Base-by-base conservation (phyloP, 2,329 filamentous ascomycete genomes). In the Helminthosporium solani region DNA sequence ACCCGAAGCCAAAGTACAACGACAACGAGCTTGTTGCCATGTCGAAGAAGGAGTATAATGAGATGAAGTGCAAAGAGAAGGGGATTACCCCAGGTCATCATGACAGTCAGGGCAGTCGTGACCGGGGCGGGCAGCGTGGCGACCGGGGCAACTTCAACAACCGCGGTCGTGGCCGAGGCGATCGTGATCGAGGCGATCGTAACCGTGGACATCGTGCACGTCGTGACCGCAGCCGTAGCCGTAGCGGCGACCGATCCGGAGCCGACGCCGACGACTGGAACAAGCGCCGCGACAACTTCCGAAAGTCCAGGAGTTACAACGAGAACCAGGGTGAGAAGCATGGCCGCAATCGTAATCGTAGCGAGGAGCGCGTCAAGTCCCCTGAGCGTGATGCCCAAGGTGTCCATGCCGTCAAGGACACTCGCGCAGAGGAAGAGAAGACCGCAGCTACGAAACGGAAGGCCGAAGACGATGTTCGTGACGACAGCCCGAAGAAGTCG, bases 1-100 rank as follows among this genome's bases (percentile, higher is more conserved):
- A 95, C 44, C 85, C 88, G 16, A 85, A 87, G 70, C 94, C 94
- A 49, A 82, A 85, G 69, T 99, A 85, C 84, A 85, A 95, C 70
- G 90, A 80, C 41, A 78, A 88, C 56, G 84, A 89, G 27, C 78
- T 97, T 41, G 75, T 84, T 67, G 85, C 94, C 74, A 91, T 89
- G 83, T 85, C 83, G 72, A 99, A 99, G 84, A 82, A 83, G 62
- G 87, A 83, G 15, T 99, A 99, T 71, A 86, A 87, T 56, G 69
- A 73, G 44, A 68, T 66, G 63, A 78, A 78, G 67, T 70, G 68
- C 52, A 54, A 73, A 46, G 71, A 71, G 46, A 76, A 75, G 60
- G 72, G 68, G 42, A 74, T 76, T 55, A 64, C 67, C 40, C 69
- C 72, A 7, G 70, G 71, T n/a, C 14, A 14, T 12, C 7, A 31